phyloP scores from a whole-genome alignment of 1,139 yeast species.

The Geotrichum siamense region DNA sequence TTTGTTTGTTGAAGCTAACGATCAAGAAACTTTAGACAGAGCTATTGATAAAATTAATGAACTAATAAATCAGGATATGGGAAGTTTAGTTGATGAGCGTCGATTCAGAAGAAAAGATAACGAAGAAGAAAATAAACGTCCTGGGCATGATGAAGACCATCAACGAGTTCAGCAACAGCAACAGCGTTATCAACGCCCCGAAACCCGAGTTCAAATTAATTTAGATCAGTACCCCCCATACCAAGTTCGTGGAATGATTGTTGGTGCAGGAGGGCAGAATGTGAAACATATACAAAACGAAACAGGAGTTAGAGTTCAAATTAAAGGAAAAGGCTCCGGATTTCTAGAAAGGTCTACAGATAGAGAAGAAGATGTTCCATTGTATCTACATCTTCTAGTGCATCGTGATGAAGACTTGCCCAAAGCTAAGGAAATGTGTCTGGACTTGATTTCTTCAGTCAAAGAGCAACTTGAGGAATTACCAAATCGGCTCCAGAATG shows the following conservation, averaged over 20 bases:
- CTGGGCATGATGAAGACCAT: neutral
- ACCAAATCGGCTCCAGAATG: neutral
- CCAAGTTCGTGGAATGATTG: conserved; percentile 32
- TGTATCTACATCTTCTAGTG: conserved; percentile 33
- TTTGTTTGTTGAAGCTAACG: conserved; percentile 31
- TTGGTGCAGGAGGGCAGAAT: conserved; percentile 36
- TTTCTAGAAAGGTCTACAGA: conserved; percentile 32
- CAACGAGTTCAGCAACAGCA: conserved; percentile 4
- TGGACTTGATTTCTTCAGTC: conserved; percentile 32
- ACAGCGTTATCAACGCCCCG: conserved; percentile 21
- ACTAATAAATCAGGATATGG: conserved; percentile 32
- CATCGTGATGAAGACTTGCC: conserved; percentile 24
- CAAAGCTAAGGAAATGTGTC: conserved; percentile 31
- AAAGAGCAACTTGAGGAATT: conserved; percentile 26
- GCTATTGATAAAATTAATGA: conserved; percentile 32
- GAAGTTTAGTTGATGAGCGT: conserved; percentile 32
- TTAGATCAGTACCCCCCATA: conserved; percentile 24
- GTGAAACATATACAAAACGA: conserved; percentile 36
- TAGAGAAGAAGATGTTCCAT: conserved; percentile 32
- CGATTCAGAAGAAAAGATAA: conserved; percentile 26
- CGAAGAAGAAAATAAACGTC: conserved; percentile 10
- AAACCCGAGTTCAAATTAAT: conserved; percentile 28
- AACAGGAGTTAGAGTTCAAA: conserved; percentile 33
- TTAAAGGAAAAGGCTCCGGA: conserved; percentile 38
- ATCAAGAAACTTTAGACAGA: conserved; percentile 29